phyloP scores from a whole-genome alignment of 768 basidiomycete species.

The Boletus eberwhitei region DNA sequence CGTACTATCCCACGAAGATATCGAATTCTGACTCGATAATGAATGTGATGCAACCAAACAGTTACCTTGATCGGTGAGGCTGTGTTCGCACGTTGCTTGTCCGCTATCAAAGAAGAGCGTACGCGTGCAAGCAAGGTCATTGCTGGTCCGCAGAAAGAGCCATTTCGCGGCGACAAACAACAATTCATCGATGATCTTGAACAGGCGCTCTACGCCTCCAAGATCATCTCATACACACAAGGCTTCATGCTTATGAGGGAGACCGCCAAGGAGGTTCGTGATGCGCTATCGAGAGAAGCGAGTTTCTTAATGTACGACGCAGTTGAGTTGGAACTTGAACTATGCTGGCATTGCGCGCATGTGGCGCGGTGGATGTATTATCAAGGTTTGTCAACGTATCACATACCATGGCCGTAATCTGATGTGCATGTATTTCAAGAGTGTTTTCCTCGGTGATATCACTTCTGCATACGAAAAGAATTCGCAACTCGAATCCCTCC shows the following conservation, averaged over 20 bases:
- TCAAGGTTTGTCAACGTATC: conserved; percentile 58
- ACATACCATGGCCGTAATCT: conserved; percentile 12
- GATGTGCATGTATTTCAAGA: conserved; percentile 37
- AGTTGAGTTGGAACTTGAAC: conserved; percentile 90
- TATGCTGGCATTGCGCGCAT: conserved; percentile 96
- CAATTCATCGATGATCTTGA: conserved; percentile 99
- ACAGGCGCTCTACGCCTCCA: conserved; percentile 98
- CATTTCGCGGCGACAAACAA: conserved; percentile 96
- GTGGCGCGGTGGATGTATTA: conserved; percentile 99
- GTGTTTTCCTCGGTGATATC: conserved; percentile 94
- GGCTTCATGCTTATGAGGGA: conserved; percentile 99
- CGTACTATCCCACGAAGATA: conserved; percentile 5
- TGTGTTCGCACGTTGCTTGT: conserved; percentile 97
- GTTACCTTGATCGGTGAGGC: conserved; percentile 99
- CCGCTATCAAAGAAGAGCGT: conserved; percentile 96
- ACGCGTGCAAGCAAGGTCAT: conserved; percentile 88
- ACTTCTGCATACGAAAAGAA: conserved; percentile 88
- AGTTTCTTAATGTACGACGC: conserved; percentile 2
- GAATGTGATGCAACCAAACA: conserved; percentile 29
- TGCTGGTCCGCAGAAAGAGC: conserved; percentile 85
- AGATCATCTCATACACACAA: conserved; percentile 99
- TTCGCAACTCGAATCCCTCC: conserved; percentile 78
- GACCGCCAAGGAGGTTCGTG: conserved; percentile 83
- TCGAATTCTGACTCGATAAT: conserved; percentile 6
- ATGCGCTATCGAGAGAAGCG: background rate